A percentile compares a stretch with the other conserved stretches of the same genome.
phyloP scores from a whole-genome alignment of 352 stramenopile species.

The Pythium rhizo-oryzae region DNA sequence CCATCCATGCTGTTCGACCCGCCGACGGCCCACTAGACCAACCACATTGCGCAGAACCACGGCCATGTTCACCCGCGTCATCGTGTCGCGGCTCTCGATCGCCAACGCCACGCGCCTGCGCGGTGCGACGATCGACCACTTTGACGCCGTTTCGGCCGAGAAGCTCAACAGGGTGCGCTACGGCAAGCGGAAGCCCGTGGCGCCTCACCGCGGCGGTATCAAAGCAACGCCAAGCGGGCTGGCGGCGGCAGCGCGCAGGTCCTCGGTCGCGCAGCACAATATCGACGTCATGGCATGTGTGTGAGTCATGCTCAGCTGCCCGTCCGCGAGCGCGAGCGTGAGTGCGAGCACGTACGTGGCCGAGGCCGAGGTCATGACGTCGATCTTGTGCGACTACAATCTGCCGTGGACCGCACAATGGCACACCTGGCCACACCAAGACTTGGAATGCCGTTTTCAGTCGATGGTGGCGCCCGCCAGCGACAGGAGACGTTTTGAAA shows the following conservation, averaged over 20 bases:
- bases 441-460: no score
- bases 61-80: conserved; percentile 71
- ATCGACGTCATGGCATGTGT: conserved; percentile 23
- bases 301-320: no score
- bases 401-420: no score
- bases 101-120: conserved; percentile 66
- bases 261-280: conserved; percentile 19
- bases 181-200: conserved; percentile 36
- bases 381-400: no score
- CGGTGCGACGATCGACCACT: conserved; percentile 71
- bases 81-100: conserved; percentile 69
- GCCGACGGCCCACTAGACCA: conserved; percentile 56
- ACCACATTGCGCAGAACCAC: conserved; percentile 72
- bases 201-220: no score
- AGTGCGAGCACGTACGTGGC: no score
- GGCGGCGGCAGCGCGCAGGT: neutral
- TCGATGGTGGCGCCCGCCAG: no score
- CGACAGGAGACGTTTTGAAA: no score
- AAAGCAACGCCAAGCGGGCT: no score
- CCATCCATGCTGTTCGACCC: conserved; percentile 68
- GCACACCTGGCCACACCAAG: no score
- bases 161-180: conserved; percentile 62
- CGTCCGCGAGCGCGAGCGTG: no score
- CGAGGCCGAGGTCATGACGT: no score
- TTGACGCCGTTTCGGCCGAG: conserved; percentile 66